phyloP scores from a whole-genome alignment of 352 stramenopile genomes.

The Phytophthora idaei region DNA sequence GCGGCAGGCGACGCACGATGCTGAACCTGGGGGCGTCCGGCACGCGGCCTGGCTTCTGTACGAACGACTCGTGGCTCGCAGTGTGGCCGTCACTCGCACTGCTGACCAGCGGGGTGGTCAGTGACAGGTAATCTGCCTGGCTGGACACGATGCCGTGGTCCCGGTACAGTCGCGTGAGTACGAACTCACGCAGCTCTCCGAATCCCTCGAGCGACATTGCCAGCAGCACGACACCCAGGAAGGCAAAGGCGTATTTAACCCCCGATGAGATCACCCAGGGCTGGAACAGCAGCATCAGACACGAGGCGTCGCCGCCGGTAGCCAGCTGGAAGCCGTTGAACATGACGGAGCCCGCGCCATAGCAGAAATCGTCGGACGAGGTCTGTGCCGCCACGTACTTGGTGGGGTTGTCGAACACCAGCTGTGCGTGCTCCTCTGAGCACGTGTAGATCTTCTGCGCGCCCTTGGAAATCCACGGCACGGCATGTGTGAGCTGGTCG shows the following conservation, averaged over 20 bases:
- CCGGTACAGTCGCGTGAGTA: constrained; percentile 53
- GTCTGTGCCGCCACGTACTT: constrained; percentile 45
- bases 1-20: constrained; percentile 57
- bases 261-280: constrained; percentile 68
- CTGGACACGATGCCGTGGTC: constrained; percentile 64
- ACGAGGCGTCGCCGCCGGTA: constrained; percentile 61
- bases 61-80: constrained; percentile 24
- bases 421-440: constrained; percentile 59
- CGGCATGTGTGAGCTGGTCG: constrained; percentile 67
- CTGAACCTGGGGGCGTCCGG: constrained; percentile 35
- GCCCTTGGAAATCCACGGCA: constrained; percentile 78
- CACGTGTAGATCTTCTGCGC: constrained; percentile 81
- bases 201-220: constrained; percentile 73
- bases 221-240: constrained; percentile 71
- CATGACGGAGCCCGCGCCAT: constrained; percentile 76
- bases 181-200: constrained; percentile 54
- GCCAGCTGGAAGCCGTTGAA: constrained; percentile 85
- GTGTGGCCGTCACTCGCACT: constrained; percentile 10
- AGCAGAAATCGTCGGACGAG: constrained; percentile 56
- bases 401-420: constrained; percentile 57
- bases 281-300: constrained; percentile 81
- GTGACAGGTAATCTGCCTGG: constrained; percentile 58
- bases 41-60: constrained; percentile 30
- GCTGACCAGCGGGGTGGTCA: constrained; percentile 45
- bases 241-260: constrained; percentile 81